Percentiles rank a stretch among this genome's conserved stretches.
Evolutionary conservation across 1,139 yeast genomes (phyloP).

Genomic region (Geotrichum klebahnii): DNA sequence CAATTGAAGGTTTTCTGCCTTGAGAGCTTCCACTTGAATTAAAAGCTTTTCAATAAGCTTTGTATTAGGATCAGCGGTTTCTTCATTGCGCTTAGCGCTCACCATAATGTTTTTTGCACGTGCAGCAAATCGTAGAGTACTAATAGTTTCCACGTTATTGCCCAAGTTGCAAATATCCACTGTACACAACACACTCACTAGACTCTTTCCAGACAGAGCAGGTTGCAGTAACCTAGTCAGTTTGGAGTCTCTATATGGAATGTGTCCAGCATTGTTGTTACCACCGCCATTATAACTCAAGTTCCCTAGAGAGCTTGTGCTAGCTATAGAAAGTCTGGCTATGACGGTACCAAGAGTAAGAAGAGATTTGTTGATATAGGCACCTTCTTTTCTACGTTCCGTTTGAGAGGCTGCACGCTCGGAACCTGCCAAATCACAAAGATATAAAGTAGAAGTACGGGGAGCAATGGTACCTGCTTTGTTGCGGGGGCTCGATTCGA

Average conservation of each 20-base stretch:
- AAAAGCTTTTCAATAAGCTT: conserved; percentile 32
- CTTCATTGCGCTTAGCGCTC: conserved; percentile 53
- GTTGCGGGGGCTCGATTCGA: conserved; percentile 43
- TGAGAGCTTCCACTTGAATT: conserved; percentile 40
- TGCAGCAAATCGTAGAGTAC: conserved; percentile 87
- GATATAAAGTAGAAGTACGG: conserved; percentile 61
- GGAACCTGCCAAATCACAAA: conserved; percentile 95
- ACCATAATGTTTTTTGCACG: conserved; percentile 82
- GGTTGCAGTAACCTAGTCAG: conserved; percentile 85
- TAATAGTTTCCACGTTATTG: conserved; percentile 73
- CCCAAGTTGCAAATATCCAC: conserved; percentile 37
- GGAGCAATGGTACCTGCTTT: conserved; percentile 39
- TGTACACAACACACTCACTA: conserved; percentile 85
- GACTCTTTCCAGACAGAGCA: conserved; percentile 80
- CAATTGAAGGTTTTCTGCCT: conserved; percentile 37
- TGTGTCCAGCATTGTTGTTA: conserved; percentile 47
- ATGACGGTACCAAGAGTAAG: conserved; percentile 87
- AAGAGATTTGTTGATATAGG: conserved; percentile 84
- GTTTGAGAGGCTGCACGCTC: conserved; percentile 81
- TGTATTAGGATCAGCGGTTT: conserved; percentile 27
- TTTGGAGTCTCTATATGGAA: conserved; percentile 90
- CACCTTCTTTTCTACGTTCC: conserved; percentile 87
- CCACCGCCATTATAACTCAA: conserved; percentile 29
- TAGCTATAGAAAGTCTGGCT: conserved; percentile 50
- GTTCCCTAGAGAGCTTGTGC: conserved; percentile 21